Conservation (phyloP, 2,329 filamentous ascomycete species). For the Penicillium sp. region DNA sequence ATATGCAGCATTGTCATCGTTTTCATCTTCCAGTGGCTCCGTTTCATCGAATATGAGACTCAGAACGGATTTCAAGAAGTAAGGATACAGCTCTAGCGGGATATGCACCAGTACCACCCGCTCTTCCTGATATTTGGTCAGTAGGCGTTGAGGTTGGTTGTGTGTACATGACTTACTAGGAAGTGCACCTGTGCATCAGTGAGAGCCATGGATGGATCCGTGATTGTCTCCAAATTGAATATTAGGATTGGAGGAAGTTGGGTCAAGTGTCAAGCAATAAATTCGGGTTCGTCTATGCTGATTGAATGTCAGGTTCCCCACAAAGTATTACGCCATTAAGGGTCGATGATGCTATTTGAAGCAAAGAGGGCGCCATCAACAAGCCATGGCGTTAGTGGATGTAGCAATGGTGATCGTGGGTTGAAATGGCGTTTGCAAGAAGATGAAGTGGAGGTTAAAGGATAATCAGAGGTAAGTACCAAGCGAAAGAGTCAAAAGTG, state of each 20-base stretch:
- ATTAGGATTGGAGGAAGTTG: neutral
- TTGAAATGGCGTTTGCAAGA: too few species aligned
- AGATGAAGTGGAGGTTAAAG: neutral
- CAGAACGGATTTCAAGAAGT: slow-evolving; percentile 83
- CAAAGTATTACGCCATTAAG: slow-evolving; percentile 23
- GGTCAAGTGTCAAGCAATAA: neutral
- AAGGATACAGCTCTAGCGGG: slow-evolving; percentile 71
- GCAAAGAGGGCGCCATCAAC: slow-evolving; percentile 4
- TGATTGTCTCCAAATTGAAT: neutral
- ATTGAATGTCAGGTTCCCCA: neutral
- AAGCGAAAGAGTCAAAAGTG: neutral
- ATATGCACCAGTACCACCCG: slow-evolving; percentile 88
- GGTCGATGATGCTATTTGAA: slow-evolving; percentile 6
- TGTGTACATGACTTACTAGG: slow-evolving; percentile 17
- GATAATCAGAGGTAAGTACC: neutral
- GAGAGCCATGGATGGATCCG: slow-evolving; percentile 25
- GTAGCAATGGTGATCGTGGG: too few species aligned
- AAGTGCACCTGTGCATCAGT: slow-evolving; percentile 28
- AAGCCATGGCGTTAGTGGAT: slow-evolving; percentile 12
- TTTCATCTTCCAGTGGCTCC: slow-evolving; percentile 35
- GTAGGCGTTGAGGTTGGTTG: neutral
- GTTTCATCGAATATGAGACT: slow-evolving; percentile 70
- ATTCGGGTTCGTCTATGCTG: neutral
- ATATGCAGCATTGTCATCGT: slow-evolving; percentile 43
- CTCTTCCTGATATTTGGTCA: slow-evolving; percentile 63